These are phyloP conservation scores for Aureobasidium mangrovei DNA, from an alignment of 2,329 filamentous ascomycete genomes.

Conservation along the genomic window DNA sequence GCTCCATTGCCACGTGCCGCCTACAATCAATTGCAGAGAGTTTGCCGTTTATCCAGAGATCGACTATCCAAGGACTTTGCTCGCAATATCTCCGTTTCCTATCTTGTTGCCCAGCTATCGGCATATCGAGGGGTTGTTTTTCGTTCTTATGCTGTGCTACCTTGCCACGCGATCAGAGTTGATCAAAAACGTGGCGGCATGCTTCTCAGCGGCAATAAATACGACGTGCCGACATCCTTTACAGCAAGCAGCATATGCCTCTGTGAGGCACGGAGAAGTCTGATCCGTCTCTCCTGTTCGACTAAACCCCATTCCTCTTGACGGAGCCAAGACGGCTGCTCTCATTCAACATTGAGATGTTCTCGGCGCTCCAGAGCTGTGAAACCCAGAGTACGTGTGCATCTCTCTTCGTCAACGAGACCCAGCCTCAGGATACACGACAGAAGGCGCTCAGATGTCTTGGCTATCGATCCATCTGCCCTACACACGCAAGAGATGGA, in stretches of 20 bases:
- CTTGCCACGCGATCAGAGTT: neutral
- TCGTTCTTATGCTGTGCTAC: neutral
- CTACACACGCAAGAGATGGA: neutral
- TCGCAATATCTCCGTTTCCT: too few relatives aligned
- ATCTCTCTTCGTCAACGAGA: neutral
- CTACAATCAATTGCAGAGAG: too few relatives aligned
- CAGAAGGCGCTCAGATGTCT: neutral
- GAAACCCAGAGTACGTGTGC: too few relatives aligned
- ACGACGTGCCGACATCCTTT: too few relatives aligned
- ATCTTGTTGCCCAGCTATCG: too few relatives aligned
- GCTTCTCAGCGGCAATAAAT: neutral
- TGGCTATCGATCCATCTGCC: neutral
- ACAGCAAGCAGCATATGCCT: too few relatives aligned
- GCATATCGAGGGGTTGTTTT: neutral
- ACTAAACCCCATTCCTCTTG: too few relatives aligned
- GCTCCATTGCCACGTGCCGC: constrained; percentile 5
- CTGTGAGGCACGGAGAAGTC: too few relatives aligned
- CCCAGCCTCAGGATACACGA: neutral
- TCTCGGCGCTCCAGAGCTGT: too few relatives aligned
- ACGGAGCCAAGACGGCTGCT: neutral
- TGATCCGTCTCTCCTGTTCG: too few relatives aligned
- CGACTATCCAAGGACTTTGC: too few relatives aligned
- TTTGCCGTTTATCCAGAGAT: too few relatives aligned
- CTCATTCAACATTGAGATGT: neutral
- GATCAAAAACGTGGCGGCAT: neutral